Percentiles rank a stretch among this genome's conserved stretches.
Conservation (phyloP, 441 rosid species). For the Populus hybrid region DNA sequence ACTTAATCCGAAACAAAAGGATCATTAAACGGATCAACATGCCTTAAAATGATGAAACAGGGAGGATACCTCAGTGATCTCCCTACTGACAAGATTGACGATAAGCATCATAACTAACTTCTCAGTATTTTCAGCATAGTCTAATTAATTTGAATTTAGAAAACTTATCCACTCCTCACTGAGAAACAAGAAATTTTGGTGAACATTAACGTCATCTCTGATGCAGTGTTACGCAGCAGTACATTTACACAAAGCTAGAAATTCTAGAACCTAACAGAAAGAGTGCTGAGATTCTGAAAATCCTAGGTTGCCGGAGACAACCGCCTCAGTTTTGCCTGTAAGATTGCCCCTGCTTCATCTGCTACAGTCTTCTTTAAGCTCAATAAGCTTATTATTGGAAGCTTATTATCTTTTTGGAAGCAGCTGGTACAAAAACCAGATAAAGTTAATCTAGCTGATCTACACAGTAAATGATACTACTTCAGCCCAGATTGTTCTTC, state of each 20-base stretch:
- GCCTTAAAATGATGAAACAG: neutral
- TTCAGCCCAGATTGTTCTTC: no score
- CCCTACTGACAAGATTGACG: neutral
- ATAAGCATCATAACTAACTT: neutral
- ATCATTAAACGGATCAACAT: neutral
- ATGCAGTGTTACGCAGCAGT: neutral
- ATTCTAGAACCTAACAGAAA: conserved; percentile 10
- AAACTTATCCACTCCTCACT: neutral
- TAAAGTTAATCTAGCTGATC: no score
- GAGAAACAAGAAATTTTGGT: neutral
- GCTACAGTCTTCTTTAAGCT: conserved; percentile 62
- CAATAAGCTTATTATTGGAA: no score
- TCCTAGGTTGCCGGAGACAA: conserved; percentile 46
- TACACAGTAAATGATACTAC: no score
- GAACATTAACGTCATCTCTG: neutral
- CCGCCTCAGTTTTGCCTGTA: conserved; percentile 73
- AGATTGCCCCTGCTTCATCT: conserved; percentile 73
- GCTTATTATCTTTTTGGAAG: no score
- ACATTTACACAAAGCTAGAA: neutral
- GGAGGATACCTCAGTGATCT: neutral
- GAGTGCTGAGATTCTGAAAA: conserved; percentile 11
- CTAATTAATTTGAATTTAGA: neutral
- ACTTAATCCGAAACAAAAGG: neutral
- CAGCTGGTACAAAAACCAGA: no score
- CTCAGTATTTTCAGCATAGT: neutral